Evolutionary conservation across 2,329 filamentous ascomycete genomes (phyloP).

Genomic region (Alternaria triticimaculans): DNA sequence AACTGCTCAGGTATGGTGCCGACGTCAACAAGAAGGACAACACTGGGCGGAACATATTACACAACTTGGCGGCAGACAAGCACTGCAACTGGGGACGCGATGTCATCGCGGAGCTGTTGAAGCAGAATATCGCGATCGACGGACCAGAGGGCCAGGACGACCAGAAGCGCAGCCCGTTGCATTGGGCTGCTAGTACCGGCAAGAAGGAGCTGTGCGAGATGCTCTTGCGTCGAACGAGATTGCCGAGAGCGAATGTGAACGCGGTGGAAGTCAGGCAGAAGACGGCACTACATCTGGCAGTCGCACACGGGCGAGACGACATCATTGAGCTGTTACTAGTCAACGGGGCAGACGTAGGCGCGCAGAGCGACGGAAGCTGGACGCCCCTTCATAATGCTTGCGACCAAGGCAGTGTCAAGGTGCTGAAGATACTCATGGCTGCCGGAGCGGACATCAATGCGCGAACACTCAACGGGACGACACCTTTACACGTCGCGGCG

Average conservation of each 20-base stretch:
- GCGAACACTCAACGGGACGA: slow-evolving; percentile 43
- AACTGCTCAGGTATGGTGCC: slow-evolving; percentile 47
- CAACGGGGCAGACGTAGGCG: slow-evolving; percentile 41
- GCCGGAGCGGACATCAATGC: slow-evolving; percentile 45
- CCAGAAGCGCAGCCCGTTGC: slow-evolving; percentile 60
- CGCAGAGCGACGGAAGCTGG: slow-evolving; percentile 44
- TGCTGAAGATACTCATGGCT: slow-evolving; percentile 38
- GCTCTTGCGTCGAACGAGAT: slow-evolving; percentile 49
- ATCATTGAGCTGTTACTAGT: slow-evolving; percentile 43
- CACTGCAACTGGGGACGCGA: slow-evolving; percentile 57
- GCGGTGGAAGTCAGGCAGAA: slow-evolving; percentile 45
- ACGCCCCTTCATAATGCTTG: slow-evolving; percentile 47
- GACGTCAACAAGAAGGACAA: slow-evolving; percentile 49
- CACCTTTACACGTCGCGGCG: slow-evolving; percentile 48
- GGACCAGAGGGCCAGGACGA: slow-evolving; percentile 51
- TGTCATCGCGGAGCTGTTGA: slow-evolving; percentile 52
- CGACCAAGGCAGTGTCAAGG: slow-evolving; percentile 40
- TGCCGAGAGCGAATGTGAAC: slow-evolving; percentile 41
- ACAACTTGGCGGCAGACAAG: slow-evolving; percentile 50
- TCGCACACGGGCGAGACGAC: slow-evolving; percentile 44
- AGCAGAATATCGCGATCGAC: slow-evolving; percentile 51
- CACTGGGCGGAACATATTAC: slow-evolving; percentile 42
- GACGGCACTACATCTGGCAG: slow-evolving; percentile 46
- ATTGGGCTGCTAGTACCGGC: slow-evolving; percentile 66
- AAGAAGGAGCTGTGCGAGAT: slow-evolving; percentile 59